Evolutionary conservation across 2,329 filamentous ascomycete species (phyloP), one percentile per base, ranked within the genome.

Genomic region (Claviceps africana): DNA sequence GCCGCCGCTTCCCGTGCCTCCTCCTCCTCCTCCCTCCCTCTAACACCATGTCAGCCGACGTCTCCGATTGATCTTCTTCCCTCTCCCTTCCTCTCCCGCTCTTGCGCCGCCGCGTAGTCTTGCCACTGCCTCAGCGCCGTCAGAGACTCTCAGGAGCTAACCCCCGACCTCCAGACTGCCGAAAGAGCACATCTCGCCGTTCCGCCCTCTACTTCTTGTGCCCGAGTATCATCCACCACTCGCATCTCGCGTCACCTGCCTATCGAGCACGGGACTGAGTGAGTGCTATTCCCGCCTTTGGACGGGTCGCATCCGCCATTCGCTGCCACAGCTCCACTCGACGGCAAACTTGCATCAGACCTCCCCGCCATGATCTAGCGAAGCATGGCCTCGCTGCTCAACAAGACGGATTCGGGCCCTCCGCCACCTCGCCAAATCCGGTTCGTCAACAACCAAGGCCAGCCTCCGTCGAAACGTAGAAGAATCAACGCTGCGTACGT

Each of bases 381-480:
- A 61, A 68, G 62, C 56, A 77, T 77, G 74, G 68, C 72, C 57
- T 70, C 71, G 53, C 63, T 71, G 60, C 65, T 70, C 59, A 72
- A 72, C 56, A 62, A 62, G 60, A 60, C 63, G 60, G 65, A 67
- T 54, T 59, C 62, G 69, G 61, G 57, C 57, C 63, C 58, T 56
- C 69, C 73, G 46, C 75, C 70, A 53, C 81, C 51, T 39, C 54
- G 78, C 65, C 76, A 78, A 64, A 86, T 88, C 59, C 83, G 86
- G 60, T 91, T 90, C 65, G 86, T 91, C 60, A 86, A 88, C 57
- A 88, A 83, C 61, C 85, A 89, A 68, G 86, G 86, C 56, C 84
- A 87, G 58, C 86, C 86, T 48, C 85, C 86, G 56, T 83, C 84
- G 28, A 91, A 90, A 68, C 76, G 86, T 60, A 78, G 86, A 63